Evolutionary conservation across 192 early-diverging fungal species (phyloP).

Genomic region (Coemansia sp.): DNA sequence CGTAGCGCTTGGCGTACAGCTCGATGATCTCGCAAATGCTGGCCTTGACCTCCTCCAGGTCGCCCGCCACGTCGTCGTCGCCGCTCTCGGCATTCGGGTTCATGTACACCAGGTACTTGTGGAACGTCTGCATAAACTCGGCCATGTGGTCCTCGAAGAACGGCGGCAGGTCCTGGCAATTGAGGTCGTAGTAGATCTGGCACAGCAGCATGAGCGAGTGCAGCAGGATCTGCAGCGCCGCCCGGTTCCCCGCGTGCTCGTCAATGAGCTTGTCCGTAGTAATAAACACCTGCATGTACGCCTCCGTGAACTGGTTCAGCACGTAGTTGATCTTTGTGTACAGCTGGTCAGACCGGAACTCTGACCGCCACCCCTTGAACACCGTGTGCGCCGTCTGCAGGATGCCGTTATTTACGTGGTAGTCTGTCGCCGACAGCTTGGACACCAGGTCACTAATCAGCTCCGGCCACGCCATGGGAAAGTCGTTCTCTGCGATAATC

Average conservation of each 20-base stretch:
- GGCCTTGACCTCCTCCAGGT: constrained; percentile 84
- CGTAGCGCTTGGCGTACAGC: constrained; percentile 87
- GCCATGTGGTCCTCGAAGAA: constrained; percentile 93
- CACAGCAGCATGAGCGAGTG: constrained; percentile 74
- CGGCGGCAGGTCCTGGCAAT: constrained; percentile 94
- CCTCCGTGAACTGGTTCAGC: constrained; percentile 76
- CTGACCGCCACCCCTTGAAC: constrained; percentile 89
- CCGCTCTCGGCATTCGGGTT: constrained; percentile 69
- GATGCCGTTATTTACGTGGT: constrained; percentile 83
- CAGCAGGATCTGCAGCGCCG: constrained; percentile 67
- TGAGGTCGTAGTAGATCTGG: constrained; percentile 93
- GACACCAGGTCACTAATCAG: constrained; percentile 76
- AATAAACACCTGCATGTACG: constrained; percentile 82
- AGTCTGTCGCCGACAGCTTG: constrained; percentile 74
- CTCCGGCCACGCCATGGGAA: constrained; percentile 84
- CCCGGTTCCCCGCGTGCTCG: constrained; percentile 59
- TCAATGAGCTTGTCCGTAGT: constrained; percentile 78
- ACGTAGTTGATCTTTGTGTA: constrained; percentile 92
- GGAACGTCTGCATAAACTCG: constrained; percentile 77
- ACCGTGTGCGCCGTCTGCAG: constrained; percentile 94
- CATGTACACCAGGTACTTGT: constrained; percentile 82
- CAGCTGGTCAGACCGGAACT: constrained; percentile 74
- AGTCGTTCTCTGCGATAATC: constrained; percentile 90
- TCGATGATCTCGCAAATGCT: constrained; percentile 91
- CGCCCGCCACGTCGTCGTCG: constrained; percentile 82